A percentile compares a stretch with the other conserved stretches of the same genome.
These are phyloP conservation scores for Verticillium tricorpus DNA, from an alignment of 2,329 filamentous ascomycete genomes.

Conservation along the genomic window DNA sequence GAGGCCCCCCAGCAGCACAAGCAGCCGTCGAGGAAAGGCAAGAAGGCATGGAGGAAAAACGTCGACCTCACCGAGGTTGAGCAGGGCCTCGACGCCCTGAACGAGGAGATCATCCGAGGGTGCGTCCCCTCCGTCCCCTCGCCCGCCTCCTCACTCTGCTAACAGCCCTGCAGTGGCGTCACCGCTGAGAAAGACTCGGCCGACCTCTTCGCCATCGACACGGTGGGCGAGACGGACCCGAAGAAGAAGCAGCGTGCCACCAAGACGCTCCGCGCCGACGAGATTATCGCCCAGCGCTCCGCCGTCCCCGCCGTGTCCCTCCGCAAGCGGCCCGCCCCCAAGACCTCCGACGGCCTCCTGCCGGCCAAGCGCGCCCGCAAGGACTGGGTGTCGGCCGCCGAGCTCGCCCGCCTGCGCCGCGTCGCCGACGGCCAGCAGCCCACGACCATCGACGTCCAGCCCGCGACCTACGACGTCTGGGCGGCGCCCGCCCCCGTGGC, in stretches of 20 bases:
- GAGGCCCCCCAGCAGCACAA: slow-evolving; percentile 74
- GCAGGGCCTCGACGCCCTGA: slow-evolving; percentile 74
- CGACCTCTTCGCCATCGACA: slow-evolving; percentile 82
- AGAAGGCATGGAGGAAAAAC: slow-evolving; percentile 98
- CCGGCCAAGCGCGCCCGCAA: slow-evolving; percentile 71
- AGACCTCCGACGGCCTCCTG: slow-evolving; percentile 68
- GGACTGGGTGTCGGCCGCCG: slow-evolving; percentile 79
- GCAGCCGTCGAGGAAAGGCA: slow-evolving; percentile 92
- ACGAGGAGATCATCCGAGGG: slow-evolving; percentile 90
- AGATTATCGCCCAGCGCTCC: slow-evolving; percentile 84
- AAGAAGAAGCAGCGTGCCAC: slow-evolving; percentile 61
- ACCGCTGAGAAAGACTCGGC: slow-evolving; percentile 77
- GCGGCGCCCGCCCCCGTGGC: slow-evolving; percentile 33
- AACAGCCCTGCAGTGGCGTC: slow-evolving; percentile 59
- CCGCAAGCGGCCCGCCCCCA: slow-evolving; percentile 66
- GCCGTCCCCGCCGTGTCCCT: slow-evolving; percentile 72
- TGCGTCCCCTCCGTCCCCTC: slow-evolving; percentile 28
- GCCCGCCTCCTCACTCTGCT: background rate
- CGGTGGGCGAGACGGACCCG: slow-evolving; percentile 63
- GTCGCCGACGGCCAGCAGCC: slow-evolving; percentile 71
- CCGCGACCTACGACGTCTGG: slow-evolving; percentile 79
- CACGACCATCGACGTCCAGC: slow-evolving; percentile 48
- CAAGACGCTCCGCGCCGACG: slow-evolving; percentile 83
- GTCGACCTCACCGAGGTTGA: slow-evolving; percentile 87
- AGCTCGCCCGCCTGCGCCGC: slow-evolving; percentile 71